Percentiles rank a stretch among this genome's conserved stretches.
Evolutionary conservation across 1,284 basidiomycete species (phyloP).

Genomic region (Trichosporon ovoides): DNA sequence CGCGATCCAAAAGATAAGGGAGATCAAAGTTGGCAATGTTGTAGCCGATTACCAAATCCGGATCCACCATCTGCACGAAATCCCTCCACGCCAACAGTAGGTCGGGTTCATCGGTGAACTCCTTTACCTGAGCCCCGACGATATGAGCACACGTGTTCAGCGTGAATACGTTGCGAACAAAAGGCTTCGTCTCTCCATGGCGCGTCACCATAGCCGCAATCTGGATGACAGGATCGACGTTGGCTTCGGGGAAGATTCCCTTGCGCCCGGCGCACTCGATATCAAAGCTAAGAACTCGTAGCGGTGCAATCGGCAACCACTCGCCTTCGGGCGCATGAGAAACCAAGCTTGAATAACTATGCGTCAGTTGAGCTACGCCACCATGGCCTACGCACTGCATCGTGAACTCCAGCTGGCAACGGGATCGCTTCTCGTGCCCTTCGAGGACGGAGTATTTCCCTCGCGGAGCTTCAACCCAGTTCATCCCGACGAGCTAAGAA

Average conservation of each 20-base stretch:
- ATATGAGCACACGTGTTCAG: slow-evolving; percentile 88
- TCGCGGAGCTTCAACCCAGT: slow-evolving; percentile 86
- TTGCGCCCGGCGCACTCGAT: slow-evolving; percentile 95
- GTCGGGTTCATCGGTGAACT: slow-evolving; percentile 66
- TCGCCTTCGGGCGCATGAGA: slow-evolving; percentile 83
- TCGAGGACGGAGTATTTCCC: slow-evolving; percentile 66
- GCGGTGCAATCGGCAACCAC: slow-evolving; percentile 83
- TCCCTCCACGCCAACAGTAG: slow-evolving; percentile 75
- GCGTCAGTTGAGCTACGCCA: slow-evolving; percentile 6
- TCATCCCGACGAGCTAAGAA: slow-evolving; percentile 84
- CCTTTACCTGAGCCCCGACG: slow-evolving; percentile 88
- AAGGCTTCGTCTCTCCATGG: slow-evolving; percentile 88
- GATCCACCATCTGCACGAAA: slow-evolving; percentile 81
- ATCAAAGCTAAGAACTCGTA: slow-evolving; percentile 90
- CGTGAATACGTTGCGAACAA: slow-evolving; percentile 93
- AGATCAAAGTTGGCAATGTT: slow-evolving; percentile 89
- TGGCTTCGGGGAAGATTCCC: slow-evolving; percentile 87
- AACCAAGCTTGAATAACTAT: slow-evolving; percentile 72
- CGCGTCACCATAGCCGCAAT: slow-evolving; percentile 96
- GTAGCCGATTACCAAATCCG: slow-evolving; percentile 90
- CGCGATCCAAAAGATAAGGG: slow-evolving; percentile 85
- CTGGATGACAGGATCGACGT: slow-evolving; percentile 86
- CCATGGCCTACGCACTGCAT: slow-evolving; percentile 56
- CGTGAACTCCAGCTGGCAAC: slow-evolving; percentile 78
- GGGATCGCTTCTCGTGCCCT: slow-evolving; percentile 60